Evolutionary conservation across 345 rosid species (phyloP).

Genomic region (Euphorbia peplus): DNA sequence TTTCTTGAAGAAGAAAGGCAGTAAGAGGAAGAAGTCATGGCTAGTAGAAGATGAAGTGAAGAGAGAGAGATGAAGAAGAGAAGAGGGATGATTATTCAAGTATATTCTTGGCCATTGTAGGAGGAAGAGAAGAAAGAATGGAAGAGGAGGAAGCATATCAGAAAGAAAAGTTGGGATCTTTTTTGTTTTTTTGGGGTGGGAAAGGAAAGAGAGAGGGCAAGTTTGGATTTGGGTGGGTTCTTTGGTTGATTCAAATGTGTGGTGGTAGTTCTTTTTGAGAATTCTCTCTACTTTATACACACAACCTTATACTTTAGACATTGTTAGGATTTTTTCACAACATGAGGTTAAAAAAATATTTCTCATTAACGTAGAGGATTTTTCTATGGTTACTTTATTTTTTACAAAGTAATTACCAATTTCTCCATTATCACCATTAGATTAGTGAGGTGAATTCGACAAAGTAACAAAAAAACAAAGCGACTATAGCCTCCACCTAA

Average conservation of each 20-base stretch:
- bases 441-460: no score
- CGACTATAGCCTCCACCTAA: no score
- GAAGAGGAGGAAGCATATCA: slow-evolving; percentile 4
- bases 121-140: slow-evolving; percentile 3
- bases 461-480: no score
- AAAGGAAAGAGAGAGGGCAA: background rate
- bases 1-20: slow-evolving; percentile 54
- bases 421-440: no score
- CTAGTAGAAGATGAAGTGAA: background rate
- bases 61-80: slow-evolving; percentile 4
- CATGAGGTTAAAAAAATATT: no score
- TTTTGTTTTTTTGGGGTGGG: background rate
- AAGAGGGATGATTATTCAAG: slow-evolving; percentile 23
- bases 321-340: no score
- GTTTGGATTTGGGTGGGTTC: slow-evolving; percentile 27
- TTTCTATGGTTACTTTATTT: no score
- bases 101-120: slow-evolving; percentile 21
- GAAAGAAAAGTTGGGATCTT: slow-evolving; percentile 2
- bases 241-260: slow-evolving; percentile 29
- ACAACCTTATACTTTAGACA: no score
- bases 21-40: slow-evolving; percentile 68
- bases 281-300: background rate
- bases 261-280: slow-evolving; percentile 24
- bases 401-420: no score
- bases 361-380: no score